Conservation (phyloP, 768 basidiomycete species). For the Auricularia sp. region DNA sequence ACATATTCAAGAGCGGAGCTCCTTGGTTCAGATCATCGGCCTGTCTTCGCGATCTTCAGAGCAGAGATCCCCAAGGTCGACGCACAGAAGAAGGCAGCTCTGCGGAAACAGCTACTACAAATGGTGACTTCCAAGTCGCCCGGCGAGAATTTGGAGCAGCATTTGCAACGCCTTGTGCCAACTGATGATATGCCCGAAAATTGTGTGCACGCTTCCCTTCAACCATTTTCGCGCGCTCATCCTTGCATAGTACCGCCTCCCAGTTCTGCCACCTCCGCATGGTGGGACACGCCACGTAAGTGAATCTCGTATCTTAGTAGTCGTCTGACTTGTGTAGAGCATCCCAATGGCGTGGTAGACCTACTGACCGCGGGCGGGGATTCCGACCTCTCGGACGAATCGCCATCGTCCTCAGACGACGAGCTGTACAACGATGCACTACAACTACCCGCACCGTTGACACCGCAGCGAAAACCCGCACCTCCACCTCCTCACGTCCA, state of each 20-base stretch:
- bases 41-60: conserved; percentile 85
- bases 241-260: conserved; percentile 64
- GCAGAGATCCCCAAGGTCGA: conserved; percentile 75
- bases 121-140: conserved; percentile 51
- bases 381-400: conserved; percentile 47
- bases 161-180: conserved; percentile 49
- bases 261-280: conserved; percentile 62
- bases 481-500: conserved; percentile 15
- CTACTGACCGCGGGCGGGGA: conserved; percentile 66
- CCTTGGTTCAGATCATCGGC: conserved; percentile 89
- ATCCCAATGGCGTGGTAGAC: conserved; percentile 56
- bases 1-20: conserved; percentile 81
- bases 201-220: background rate
- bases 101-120: conserved; percentile 61
- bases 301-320: conserved; percentile 5
- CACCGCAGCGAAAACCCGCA: conserved; percentile 25
- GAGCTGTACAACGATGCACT: conserved; percentile 70
- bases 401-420: conserved; percentile 77
- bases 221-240: background rate
- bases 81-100: conserved; percentile 53
- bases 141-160: conserved; percentile 63
- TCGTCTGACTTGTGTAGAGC: conserved; percentile 28
- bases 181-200: conserved; percentile 23
- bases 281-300: conserved; percentile 73
- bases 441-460: conserved; percentile 59